Conservation (phyloP, 2,329 filamentous ascomycete genomes). For the Penicillium sp. region DNA sequence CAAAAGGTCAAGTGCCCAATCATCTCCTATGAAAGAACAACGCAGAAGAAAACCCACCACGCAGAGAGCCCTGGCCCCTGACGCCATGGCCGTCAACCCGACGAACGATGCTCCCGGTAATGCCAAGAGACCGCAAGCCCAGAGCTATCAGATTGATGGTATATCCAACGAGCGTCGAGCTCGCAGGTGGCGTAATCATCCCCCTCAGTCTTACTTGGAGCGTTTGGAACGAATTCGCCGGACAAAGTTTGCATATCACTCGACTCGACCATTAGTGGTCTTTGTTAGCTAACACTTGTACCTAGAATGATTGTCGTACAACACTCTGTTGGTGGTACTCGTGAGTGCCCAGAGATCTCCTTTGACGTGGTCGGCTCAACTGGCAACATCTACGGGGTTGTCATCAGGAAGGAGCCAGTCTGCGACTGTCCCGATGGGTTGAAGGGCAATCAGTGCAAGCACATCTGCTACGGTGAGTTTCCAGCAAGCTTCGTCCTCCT, state of each 20-base stretch:
- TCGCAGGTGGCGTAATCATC: conserved; percentile 39
- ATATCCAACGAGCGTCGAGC: conserved; percentile 37
- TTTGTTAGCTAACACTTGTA: neutral
- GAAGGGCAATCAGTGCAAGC: conserved; percentile 63
- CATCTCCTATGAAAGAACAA: neutral
- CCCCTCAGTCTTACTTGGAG: conserved; percentile 48
- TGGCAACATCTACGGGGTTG: conserved; percentile 62
- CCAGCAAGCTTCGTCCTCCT: neutral
- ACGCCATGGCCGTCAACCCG: neutral
- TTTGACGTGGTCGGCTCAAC: conserved; percentile 60
- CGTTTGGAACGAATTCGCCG: conserved; percentile 47
- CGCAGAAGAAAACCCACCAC: neutral
- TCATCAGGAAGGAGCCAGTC: conserved; percentile 50
- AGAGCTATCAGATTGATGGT: conserved; percentile 2
- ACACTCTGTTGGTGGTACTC: conserved; percentile 45
- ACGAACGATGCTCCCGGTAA: neutral
- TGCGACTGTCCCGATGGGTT: conserved; percentile 56
- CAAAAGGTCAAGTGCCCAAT: neutral
- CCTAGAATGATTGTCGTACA: conserved; percentile 57
- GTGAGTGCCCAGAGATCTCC: conserved; percentile 48
- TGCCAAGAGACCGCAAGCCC: neutral
- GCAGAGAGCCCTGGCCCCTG: neutral
- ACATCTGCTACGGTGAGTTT: conserved; percentile 56
- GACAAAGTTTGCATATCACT: conserved; percentile 33
- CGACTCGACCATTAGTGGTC: neutral